Base-by-base conservation (phyloP, 129 eudicot genomes). In the Scalesia atractyloides region DNA sequence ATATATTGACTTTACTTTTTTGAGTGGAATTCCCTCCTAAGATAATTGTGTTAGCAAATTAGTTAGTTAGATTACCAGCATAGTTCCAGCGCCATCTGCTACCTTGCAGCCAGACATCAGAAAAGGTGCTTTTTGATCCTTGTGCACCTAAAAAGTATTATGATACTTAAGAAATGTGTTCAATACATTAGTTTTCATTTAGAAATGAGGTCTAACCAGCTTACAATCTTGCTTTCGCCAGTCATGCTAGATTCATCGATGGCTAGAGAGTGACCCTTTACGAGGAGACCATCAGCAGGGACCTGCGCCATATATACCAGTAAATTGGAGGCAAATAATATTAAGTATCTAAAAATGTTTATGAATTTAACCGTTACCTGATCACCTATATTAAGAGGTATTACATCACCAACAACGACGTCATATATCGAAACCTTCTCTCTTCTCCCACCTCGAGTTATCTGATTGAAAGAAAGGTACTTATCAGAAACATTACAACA, bases 241-340 rank as follows among this genome's bases (percentile, higher is more conserved):
- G 98, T 93, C 98, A 93, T 93, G 73, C 96, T 93, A 9, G 98
- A 93, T 80, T 93, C 98, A 79, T 93, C 98, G 73, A 93, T 81
- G 78, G 92, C 85, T 22, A 93, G 85, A 14, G 96, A 85, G 34
- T 93, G 98, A 73, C 96, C 96, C 53, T 90, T 83, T 51, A 93
- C 69, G 20, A 93, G 41, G 47, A 93, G 72, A 20, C 98, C 98
- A 82, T 93, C 98, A 36, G 98, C 98, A 47, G 98, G 97, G 30
- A 93, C 97, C 98, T 93, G 82, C 43, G 41, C 54, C 9, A 53
- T n/a, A n/a, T n/a, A n/a, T 24, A 52, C 50, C 41, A 16, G 34
- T 68, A 30, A 30, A 30, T 62, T 69, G 48, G 69, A 15, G 66
- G 33, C 34, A 47, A 30, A 30, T 30, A 30, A 30, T 30, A 2